Evolutionary conservation across 768 basidiomycete genomes (phyloP), one percentile per base, ranked within the genome.

Genomic region (Mycena rosella): DNA sequence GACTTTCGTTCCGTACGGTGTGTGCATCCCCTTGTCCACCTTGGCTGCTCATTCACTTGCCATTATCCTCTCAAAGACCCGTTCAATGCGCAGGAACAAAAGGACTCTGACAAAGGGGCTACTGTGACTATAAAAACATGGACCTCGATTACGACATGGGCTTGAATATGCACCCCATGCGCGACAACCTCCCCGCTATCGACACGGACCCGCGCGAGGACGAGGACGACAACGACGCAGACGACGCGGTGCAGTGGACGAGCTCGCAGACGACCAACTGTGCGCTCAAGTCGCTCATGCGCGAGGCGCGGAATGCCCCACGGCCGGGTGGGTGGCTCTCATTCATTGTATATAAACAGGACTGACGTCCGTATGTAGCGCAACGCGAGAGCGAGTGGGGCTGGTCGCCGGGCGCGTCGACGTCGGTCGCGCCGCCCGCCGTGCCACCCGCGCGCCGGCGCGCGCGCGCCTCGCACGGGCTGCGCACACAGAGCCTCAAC

Each of bases 231-330:
- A 40, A 3, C 38, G 38, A 40, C 38, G 10, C 38, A 5, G 38
- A 13, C 38, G 38, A 52, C 18, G 24, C 24, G 5, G 67, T 68
- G 14, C 62, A 53, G 11, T 68, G 67, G 67, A 64, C 59, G 36
- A 42, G 42, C 45, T 68, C 67, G n/a, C 67, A 68, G 47, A 63
- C 67, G 34, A 67, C 26, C 34, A 67, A 67, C 38, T 36, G 48
- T 17, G 67, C 67, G 13, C 61, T 59, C 24, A 57, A 63, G 55
- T 54, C 67, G 26, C 60, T 67, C 40, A 56, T 67, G 59, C 60
- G 40, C 1, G 67, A 68, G 45, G 61, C 57, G 18, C 55, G 53
- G 67, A 53, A 57, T 24, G 42, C 58, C 13, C 7, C 22, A n/a
- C n/a, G n/a, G 18, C 40, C 29, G n/a, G 52, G 65, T 67, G 32